These are phyloP conservation scores for Termitomyces sp. DNA, from an alignment of 768 basidiomycete species.

Conservation along the genomic window DNA sequence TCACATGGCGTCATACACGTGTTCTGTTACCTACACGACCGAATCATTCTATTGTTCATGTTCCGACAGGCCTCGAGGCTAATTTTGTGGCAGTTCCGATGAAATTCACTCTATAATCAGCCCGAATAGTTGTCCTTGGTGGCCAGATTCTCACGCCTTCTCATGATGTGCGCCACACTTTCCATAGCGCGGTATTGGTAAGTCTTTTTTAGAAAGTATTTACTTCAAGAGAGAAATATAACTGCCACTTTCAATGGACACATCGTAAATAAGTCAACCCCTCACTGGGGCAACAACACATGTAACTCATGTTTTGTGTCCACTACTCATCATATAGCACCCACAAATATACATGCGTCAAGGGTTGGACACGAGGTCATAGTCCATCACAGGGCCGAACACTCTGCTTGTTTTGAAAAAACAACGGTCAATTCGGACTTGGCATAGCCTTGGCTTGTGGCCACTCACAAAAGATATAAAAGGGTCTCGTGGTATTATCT, in stretches of 20 bases:
- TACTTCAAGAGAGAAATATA: neutral
- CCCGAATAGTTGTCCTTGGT: neutral
- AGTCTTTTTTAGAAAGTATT: neutral
- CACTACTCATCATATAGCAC: neutral
- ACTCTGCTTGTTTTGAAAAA: neutral
- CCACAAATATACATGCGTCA: neutral
- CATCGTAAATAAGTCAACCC: neutral
- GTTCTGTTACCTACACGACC: neutral
- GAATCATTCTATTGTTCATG: neutral
- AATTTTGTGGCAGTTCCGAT: neutral
- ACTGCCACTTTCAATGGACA: neutral
- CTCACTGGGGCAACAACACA: neutral
- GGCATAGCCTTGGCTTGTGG: neutral
- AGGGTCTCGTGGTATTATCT: neutral
- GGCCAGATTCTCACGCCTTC: neutral
- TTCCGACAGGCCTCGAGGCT: neutral
- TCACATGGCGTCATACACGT: neutral
- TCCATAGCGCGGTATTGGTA: too few relatives aligned
- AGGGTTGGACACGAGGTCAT: neutral
- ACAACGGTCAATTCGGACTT: neutral
- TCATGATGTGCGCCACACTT: neutral
- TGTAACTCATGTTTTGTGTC: neutral
- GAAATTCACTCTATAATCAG: neutral
- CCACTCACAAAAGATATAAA: neutral
- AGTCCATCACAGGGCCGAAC: neutral